These are phyloP conservation scores for Blastobotrys attinorum DNA, from an alignment of 805 yeast species.

Conservation along the genomic window DNA sequence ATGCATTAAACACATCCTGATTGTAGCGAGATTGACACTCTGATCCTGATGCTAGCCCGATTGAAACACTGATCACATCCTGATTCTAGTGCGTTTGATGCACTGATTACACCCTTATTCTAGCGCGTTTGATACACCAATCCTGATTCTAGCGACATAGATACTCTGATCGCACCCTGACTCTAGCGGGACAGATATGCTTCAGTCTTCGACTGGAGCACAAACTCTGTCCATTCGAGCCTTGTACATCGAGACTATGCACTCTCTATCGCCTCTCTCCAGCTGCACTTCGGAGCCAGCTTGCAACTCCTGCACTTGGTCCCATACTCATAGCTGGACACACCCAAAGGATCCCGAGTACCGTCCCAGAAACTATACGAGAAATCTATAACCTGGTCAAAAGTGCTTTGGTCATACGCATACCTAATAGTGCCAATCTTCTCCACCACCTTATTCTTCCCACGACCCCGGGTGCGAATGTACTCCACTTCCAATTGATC, in stretches of 20 bases:
- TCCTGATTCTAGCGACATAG: too few relatives aligned
- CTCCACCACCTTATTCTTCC: slow-evolving; percentile 2
- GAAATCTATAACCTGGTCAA: slow-evolving; percentile 12
- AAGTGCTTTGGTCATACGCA: slow-evolving; percentile 9
- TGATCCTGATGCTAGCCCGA: too few relatives aligned
- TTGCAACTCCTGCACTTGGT: slow-evolving; percentile 17
- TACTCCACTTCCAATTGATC: slow-evolving; percentile 12
- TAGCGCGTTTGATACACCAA: too few relatives aligned
- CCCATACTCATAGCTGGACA: slow-evolving; percentile 9
- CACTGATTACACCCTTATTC: too few relatives aligned
- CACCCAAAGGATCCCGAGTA: slow-evolving; percentile 18
- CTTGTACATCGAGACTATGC: neutral
- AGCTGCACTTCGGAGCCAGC: slow-evolving; percentile 11
- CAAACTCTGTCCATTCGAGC: too few relatives aligned
- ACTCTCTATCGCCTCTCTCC: slow-evolving; percentile 7
- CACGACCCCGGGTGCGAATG: slow-evolving; percentile 2
- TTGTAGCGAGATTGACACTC: too few relatives aligned
- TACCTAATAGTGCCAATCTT: slow-evolving; percentile 12
- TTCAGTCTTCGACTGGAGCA: too few relatives aligned
- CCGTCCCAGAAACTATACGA: slow-evolving; percentile 21
- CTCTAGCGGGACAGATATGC: too few relatives aligned
- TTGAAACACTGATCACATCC: too few relatives aligned
- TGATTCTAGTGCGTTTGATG: too few relatives aligned
- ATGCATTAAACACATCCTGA: too few relatives aligned
- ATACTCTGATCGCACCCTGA: too few relatives aligned